Evolutionary conservation across 2,329 filamentous ascomycete species (phyloP), one percentile per base, ranked within the genome.

Genomic region (Tolypocladium nubicola): DNA sequence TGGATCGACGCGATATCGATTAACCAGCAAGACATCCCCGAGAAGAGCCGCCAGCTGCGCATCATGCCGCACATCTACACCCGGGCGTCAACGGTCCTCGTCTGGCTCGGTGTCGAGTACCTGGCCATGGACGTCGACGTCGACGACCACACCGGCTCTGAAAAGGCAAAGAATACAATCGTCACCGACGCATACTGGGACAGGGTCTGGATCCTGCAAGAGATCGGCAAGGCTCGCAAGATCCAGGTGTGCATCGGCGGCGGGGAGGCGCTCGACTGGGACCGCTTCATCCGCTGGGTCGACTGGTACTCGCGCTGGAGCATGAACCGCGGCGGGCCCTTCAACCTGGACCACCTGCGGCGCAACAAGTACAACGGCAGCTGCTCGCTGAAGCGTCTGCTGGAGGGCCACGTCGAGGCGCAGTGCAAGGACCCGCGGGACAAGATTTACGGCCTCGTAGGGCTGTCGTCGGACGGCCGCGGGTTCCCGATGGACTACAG

Each of bases 371-470:
- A 60, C 58, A 55, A 54, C 56, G 58, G 54, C 13, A 60, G 56
- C 54, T 56, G 58, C 55, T 58, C 60, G 19, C 58, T 61, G 21
- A 52, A 49, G 19, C 55, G 53, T 23, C 57, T 61, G 9, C 55
- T 61, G 52, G 39, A 55, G 26, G 54, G 57, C 55, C 59, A 62
- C 55, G 54, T 45, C 11, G 19, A 26, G 1, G 59, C 61, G 9
- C 47, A 54, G 13, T 57, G 54, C 59, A 56, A 58, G 43, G 64
- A 66, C 52, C 60, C 64, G n/a, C 57, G 61, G 23, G 65, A 66
- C 56, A 66, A 66, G 43, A 61, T 66, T 13, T 66, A 66, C 57
- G 65, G 64, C 33, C 58, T 64, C 11, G 60, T 66, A 2, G 63
- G 64, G 2, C 60, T 66, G 35, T 59, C 59, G 21, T 61, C 60